Evolutionary conservation across 2,329 filamentous ascomycete genomes (phyloP).

Genomic region (Trichoderma cornu-damae): DNA sequence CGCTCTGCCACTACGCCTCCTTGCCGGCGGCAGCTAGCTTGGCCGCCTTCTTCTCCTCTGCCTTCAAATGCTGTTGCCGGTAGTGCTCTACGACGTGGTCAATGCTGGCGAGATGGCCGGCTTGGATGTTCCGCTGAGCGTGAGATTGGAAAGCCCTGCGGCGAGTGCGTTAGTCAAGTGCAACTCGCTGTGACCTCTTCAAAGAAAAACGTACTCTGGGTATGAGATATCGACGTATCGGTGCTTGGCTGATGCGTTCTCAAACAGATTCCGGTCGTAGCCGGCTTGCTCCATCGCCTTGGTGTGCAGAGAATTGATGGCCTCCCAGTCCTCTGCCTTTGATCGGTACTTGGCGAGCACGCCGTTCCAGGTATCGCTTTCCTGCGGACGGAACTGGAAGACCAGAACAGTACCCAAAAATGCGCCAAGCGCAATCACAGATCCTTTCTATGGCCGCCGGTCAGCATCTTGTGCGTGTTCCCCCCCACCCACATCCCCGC

Average conservation of each 20-base stretch:
- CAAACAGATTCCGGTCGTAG: conserved; percentile 52
- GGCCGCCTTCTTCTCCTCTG: conserved; percentile 51
- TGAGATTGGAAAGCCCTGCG: conserved; percentile 47
- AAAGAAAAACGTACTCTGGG: conserved; percentile 47
- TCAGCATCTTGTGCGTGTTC: not conserved
- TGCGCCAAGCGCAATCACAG: conserved; percentile 43
- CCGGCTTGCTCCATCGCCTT: conserved; percentile 51
- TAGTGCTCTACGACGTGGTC: conserved; percentile 56
- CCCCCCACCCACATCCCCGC: too few species aligned
- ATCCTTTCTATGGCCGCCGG: conserved; percentile 39
- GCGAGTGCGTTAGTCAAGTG: not conserved
- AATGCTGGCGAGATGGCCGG: conserved; percentile 50
- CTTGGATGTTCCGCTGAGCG: conserved; percentile 49
- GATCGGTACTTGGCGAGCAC: conserved; percentile 45
- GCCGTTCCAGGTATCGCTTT: conserved; percentile 47
- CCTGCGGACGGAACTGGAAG: conserved; percentile 47
- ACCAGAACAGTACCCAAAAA: conserved; percentile 42
- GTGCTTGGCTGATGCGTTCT: conserved; percentile 40
- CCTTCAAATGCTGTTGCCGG: conserved; percentile 47
- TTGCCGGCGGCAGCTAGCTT: conserved; percentile 40
- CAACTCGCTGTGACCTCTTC: not conserved
- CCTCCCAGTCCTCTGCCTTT: conserved; percentile 46
- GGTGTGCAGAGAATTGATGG: conserved; percentile 50
- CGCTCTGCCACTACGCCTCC: conserved; percentile 23
- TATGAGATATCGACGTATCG: conserved; percentile 48